phyloP scores from a whole-genome alignment of 768 basidiomycete genomes.

The Hortiboletus flavorubellus region DNA sequence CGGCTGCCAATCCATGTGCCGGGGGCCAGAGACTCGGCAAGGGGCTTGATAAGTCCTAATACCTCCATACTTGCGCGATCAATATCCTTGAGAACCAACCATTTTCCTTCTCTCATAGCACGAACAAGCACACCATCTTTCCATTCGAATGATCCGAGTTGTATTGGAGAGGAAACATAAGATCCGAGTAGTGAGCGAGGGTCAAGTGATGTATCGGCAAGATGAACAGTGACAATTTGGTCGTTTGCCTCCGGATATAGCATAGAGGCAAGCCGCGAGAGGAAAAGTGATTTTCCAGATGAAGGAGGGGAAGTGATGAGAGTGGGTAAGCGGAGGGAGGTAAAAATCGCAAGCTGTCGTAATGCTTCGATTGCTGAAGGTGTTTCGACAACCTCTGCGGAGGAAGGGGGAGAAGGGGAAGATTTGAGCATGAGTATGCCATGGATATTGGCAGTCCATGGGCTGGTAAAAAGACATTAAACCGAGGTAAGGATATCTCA shows the following conservation, averaged over 20 bases:
- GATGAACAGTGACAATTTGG: conserved; percentile 80
- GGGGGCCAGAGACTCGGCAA: conserved; percentile 67
- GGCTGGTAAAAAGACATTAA: conserved; percentile 38
- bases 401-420: conserved; percentile 23
- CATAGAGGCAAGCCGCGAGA: conserved; percentile 69
- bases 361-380: conserved; percentile 57
- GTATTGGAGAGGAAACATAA: conserved; percentile 81
- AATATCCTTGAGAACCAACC: conserved; percentile 91
- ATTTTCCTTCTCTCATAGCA: conserved; percentile 85
- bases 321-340: conserved; percentile 69
- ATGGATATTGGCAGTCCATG: conserved; percentile 56
- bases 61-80: conserved; percentile 90
- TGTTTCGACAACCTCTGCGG: conserved; percentile 57
- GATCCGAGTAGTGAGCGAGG: conserved; percentile 91
- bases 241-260: conserved; percentile 59
- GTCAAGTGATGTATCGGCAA: conserved; percentile 94
- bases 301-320: conserved; percentile 85
- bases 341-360: conserved; percentile 55
- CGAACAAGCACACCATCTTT: conserved; percentile 91
- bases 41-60: conserved; percentile 79
- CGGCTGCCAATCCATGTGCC: conserved; percentile 75
- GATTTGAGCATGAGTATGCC: conserved; percentile 63
- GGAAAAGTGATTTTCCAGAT: conserved; percentile 79
- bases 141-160: conserved; percentile 92
- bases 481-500: not conserved